Conservation (phyloP, 2,329 filamentous ascomycete genomes). For the Talaromyces rugulosus region DNA sequence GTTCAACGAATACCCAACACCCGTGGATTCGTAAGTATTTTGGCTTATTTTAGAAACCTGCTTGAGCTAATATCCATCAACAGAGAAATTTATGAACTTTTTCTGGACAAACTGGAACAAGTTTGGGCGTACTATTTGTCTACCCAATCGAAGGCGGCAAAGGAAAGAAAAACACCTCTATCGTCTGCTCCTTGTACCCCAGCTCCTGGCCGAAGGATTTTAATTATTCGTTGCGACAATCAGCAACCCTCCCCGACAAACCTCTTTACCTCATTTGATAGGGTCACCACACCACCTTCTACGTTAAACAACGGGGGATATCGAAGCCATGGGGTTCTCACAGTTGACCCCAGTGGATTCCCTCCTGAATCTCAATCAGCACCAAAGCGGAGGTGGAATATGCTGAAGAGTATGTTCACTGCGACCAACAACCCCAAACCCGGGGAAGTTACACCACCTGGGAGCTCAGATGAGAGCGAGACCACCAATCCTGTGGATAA, state of each 20-base stretch:
- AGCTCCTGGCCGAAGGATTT: constrained; percentile 76
- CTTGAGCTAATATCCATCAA: neutral
- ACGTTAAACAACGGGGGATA: constrained; percentile 7
- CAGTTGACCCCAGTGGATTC: constrained; percentile 16
- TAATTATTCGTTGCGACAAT: constrained; percentile 82
- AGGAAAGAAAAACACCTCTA: constrained; percentile 53
- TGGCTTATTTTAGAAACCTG: neutral
- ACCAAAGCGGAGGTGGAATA: constrained; percentile 44
- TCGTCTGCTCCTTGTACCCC: constrained; percentile 80
- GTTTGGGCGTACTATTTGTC: constrained; percentile 78
- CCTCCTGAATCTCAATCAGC: constrained; percentile 17
- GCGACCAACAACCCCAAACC: constrained; percentile 41
- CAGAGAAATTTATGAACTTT: constrained; percentile 65
- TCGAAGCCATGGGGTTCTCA: constrained; percentile 10
- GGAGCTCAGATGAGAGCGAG: constrained; percentile 35
- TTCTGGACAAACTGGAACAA: constrained; percentile 64
- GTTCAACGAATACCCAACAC: constrained; percentile 62
- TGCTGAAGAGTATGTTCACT: constrained; percentile 49
- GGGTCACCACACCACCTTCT: constrained; percentile 47
- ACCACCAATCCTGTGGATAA: constrained; percentile 20
- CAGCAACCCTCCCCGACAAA: constrained; percentile 47
- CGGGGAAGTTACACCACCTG: constrained; percentile 38
- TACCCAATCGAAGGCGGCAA: constrained; percentile 64
- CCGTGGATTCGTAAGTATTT: constrained; percentile 62
- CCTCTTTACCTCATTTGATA: constrained; percentile 61